Evolutionary conservation across 2,329 filamentous ascomycete species (phyloP).

Genomic region (Zopfia rhizophila): DNA sequence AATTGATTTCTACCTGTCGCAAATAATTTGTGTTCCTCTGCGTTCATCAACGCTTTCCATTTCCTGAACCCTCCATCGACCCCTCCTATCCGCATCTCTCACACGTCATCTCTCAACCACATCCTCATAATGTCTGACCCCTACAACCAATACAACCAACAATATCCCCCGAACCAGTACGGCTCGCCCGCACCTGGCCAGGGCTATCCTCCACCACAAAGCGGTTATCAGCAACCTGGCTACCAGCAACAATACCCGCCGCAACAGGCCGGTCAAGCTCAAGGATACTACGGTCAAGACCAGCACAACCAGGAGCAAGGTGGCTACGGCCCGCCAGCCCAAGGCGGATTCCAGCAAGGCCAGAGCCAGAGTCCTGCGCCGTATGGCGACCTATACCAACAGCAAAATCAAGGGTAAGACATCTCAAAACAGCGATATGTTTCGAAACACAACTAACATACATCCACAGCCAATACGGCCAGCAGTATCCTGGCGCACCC

Average conservation of each 20-base stretch:
- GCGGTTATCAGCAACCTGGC: constrained; percentile 40
- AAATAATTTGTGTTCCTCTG: constrained; percentile 2
- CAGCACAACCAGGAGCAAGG: constrained; percentile 45
- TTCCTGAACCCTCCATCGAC: constrained; percentile 11
- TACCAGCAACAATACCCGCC: constrained; percentile 42
- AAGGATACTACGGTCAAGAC: constrained; percentile 45
- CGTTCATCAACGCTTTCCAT: constrained; percentile 6
- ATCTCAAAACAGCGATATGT: constrained; percentile 10
- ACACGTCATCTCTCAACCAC: constrained; percentile 9
- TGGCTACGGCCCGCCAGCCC: constrained; percentile 58
- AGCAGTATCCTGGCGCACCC: constrained; percentile 44
- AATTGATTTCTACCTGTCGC: constrained; percentile 1
- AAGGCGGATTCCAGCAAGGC: constrained; percentile 62
- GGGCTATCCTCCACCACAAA: constrained; percentile 42
- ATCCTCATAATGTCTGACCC: constrained; percentile 61
- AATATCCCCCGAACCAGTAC: constrained; percentile 47
- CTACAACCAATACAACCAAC: constrained; percentile 40
- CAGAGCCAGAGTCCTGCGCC: constrained; percentile 40
- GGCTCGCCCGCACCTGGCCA: constrained; percentile 42
- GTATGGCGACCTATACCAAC: constrained; percentile 42
- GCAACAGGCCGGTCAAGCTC: constrained; percentile 44
- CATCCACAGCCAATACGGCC: constrained; percentile 33
- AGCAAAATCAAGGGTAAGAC: constrained; percentile 49
- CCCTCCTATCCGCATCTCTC: constrained; percentile 4
- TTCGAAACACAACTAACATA: constrained; percentile 33